Base-by-base conservation (phyloP, 2,329 filamentous ascomycete genomes). In the Botryotinia globosa region DNA sequence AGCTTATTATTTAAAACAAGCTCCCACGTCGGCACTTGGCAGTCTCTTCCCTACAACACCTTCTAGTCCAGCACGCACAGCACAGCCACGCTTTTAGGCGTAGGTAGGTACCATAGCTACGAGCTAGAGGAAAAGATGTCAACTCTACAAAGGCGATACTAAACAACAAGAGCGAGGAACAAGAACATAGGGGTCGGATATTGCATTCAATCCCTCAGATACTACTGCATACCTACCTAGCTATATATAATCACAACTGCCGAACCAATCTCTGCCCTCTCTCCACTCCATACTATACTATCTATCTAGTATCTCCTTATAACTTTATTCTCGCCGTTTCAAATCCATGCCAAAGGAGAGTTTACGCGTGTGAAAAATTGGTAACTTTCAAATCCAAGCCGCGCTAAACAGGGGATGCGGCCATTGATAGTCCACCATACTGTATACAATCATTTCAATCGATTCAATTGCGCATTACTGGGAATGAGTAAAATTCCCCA, bases 321-420 rank as follows among this genome's bases (percentile, higher is more conserved):
- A n/a, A n/a, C 37, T 62, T 37, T n/a, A 9, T 42, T 12, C 14
- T 63, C n/a, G 29, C 42, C 39, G 16, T 63, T 44, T 63, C 25
- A 7, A 16, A 45, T n/a, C 18, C n/a, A 64, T 64, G 16, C n/a
- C 39, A 22, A 45, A 64, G 39, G 25, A 64, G 39, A 32, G 4
- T 54, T 66, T 48, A 39, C 45, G 65, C 65, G 65, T 56, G 39
- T 56, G 34, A 56, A 67, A 39, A 39, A 25, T 66, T 37, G 64
- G 45, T 14, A 66, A n/a, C 14, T 42, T 29, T 42, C 34, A 22
- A 39, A 16, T 34, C 54, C n/a, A 56, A 14, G 45, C 29, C 64
- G 64, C 64, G 64, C 64, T 54, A 67, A 29, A 56, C 39, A 56
- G 48, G 51, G 51, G 51, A 37, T 48, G 65, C 48, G 65, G 65